A percentile compares a stretch with the other conserved stretches of the same genome.
Evolutionary conservation across 2,329 filamentous ascomycete genomes (phyloP).

Genomic region (Seiridium unicorne): DNA sequence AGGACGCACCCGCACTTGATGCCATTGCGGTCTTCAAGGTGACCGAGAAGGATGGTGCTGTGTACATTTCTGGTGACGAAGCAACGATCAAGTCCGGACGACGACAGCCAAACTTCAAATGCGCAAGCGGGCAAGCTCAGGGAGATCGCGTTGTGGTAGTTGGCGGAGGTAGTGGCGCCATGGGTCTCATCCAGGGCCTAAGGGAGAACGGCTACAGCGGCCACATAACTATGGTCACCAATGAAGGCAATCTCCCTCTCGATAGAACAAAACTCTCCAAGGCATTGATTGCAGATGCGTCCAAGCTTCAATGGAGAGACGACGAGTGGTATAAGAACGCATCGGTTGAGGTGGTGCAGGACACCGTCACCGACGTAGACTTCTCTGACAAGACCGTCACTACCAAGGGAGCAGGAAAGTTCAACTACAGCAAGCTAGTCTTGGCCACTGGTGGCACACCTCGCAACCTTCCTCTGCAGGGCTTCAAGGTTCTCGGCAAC

Average conservation of each 20-base stretch:
- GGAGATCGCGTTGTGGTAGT: constrained; percentile 77
- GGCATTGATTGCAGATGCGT: constrained; percentile 77
- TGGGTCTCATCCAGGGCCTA: constrained; percentile 80
- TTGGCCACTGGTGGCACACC: constrained; percentile 85
- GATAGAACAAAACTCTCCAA: constrained; percentile 97
- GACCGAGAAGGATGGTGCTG: constrained; percentile 74
- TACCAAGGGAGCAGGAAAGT: constrained; percentile 71
- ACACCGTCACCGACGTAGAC: constrained; percentile 72
- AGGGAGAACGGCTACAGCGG: constrained; percentile 79
- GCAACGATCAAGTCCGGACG: constrained; percentile 73
- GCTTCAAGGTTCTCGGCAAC: constrained; percentile 83
- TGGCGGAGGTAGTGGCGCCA: constrained; percentile 80
- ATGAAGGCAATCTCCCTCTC: constrained; percentile 82
- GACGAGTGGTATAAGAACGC: constrained; percentile 72
- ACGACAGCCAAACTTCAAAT: constrained; percentile 72
- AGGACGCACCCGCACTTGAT: constrained; percentile 90
- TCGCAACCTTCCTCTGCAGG: constrained; percentile 72
- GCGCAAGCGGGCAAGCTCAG: constrained; percentile 42
- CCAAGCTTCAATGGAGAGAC: constrained; percentile 76
- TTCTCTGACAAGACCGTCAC: constrained; percentile 70
- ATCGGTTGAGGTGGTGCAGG: constrained; percentile 55
- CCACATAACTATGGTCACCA: constrained; percentile 77
- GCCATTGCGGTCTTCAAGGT: constrained; percentile 81
- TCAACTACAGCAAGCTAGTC: constrained; percentile 82
- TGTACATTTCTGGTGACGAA: constrained; percentile 83